Conservation (phyloP, 768 basidiomycete species). For the Imleria badia region DNA sequence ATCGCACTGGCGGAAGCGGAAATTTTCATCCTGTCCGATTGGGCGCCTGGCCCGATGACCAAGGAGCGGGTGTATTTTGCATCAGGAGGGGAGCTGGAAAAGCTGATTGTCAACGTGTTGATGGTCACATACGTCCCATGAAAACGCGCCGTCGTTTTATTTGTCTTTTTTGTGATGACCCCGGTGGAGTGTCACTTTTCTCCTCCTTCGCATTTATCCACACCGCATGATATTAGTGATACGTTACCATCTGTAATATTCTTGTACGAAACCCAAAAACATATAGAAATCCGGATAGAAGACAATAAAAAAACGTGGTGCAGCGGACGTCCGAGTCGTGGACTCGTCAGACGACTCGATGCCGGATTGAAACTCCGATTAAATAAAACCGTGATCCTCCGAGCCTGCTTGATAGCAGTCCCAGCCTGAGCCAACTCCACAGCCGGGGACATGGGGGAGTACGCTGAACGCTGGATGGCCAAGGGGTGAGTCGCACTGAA, state of each 20-base stretch:
- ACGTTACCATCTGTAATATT: constrained; percentile 14
- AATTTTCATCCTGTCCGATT: constrained; percentile 59
- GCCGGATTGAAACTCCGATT: too few species aligned
- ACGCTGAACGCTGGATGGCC: too few species aligned
- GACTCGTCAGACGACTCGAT: too few species aligned
- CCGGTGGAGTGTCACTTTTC: not conserved
- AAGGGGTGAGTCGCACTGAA: too few species aligned
- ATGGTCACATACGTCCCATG: constrained; percentile 69
- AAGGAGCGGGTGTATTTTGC: constrained; percentile 72
- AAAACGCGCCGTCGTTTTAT: constrained; percentile 24
- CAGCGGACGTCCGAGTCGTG: too few species aligned
- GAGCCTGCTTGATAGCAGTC: too few species aligned
- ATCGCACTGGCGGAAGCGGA: constrained; percentile 61
- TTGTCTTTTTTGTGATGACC: not conserved
- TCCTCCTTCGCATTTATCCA: not conserved
- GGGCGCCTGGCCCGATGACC: constrained; percentile 46
- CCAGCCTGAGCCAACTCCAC: too few species aligned
- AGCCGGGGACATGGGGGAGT: too few species aligned
- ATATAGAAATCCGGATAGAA: not conserved
- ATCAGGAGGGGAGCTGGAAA: constrained; percentile 64
- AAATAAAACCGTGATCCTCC: too few species aligned
- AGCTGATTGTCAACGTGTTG: constrained; percentile 73
- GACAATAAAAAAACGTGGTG: too few species aligned
- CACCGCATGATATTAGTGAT: constrained; percentile 3
- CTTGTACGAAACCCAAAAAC: constrained; percentile 11